These are phyloP conservation scores for Hyphodiscus hymeniophilus DNA, from an alignment of 495 filamentous ascomycete genomes.

Conservation along the genomic window DNA sequence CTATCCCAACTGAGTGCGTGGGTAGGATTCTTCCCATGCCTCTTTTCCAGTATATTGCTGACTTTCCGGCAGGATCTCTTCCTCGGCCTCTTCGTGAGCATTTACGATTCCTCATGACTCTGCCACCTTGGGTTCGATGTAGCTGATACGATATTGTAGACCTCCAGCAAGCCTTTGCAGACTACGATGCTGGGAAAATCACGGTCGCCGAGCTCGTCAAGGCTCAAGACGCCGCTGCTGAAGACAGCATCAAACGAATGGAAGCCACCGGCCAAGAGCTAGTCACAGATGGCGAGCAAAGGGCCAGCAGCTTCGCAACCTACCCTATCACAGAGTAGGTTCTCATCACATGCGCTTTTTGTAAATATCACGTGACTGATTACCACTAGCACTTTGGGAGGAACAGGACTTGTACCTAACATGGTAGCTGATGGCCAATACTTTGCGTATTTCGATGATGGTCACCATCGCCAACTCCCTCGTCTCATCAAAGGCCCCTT, in stretches of 20 bases:
- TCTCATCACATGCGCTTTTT: background rate
- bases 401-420: conserved; percentile 29
- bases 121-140: background rate
- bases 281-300: conserved; percentile 35
- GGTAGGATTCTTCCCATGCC: conserved; percentile 10
- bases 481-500: conserved; percentile 31
- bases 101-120: no score
- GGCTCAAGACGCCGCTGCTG: conserved; percentile 33
- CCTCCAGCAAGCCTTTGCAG: conserved; percentile 31
- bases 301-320: conserved; percentile 33
- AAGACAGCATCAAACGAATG: conserved; percentile 33
- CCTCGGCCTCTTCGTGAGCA: conserved; percentile 25
- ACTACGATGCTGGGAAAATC: conserved; percentile 30
- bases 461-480: conserved; percentile 34
- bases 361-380: background rate
- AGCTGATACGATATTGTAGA: conserved; percentile 2
- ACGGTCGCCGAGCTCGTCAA: conserved; percentile 21
- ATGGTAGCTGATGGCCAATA: conserved; percentile 33
- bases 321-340: conserved; percentile 30
- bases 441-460: conserved; percentile 38
- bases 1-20: conserved; percentile 33
- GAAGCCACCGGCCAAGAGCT: conserved; percentile 28
- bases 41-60: no score
- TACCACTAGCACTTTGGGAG: conserved; percentile 24
- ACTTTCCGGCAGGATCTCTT: no score